Percentiles rank a stretch among this genome's conserved stretches.
Evolutionary conservation across 257 asterid genomes (phyloP).

Genomic region (Nicotiana knightiana): DNA sequence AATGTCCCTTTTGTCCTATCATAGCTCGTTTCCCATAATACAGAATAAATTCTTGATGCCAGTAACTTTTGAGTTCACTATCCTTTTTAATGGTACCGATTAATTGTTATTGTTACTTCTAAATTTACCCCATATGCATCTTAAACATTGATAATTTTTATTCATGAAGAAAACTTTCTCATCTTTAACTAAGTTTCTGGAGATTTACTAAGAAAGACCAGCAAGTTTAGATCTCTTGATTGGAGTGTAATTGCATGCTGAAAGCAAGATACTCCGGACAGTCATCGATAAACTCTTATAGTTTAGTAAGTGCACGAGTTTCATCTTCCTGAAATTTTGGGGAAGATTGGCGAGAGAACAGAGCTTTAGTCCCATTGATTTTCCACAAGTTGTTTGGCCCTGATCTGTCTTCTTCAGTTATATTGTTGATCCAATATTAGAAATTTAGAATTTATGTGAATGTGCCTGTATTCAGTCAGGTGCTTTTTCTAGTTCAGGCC

Average conservation of each 20-base stretch:
- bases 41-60: neutral
- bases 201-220: neutral
- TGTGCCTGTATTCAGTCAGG: neutral
- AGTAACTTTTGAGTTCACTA: neutral
- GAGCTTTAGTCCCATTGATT: neutral
- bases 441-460: neutral
- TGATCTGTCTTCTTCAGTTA: neutral
- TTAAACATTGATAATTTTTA: neutral
- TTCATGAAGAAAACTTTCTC: neutral
- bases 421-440: neutral
- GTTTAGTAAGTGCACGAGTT: neutral
- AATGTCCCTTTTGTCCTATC: neutral
- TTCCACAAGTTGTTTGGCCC: neutral
- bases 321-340: neutral
- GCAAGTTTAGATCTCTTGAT: neutral
- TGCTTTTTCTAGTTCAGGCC: neutral
- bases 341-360: neutral
- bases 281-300: neutral
- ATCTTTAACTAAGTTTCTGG: neutral
- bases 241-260: neutral
- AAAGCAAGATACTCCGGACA: neutral
- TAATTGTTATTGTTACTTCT: neutral
- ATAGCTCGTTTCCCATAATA: neutral
- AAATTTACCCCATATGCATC: neutral
- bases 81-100: neutral